Conservation (phyloP, 805 yeast species). For the Myxozyma sirexii region DNA sequence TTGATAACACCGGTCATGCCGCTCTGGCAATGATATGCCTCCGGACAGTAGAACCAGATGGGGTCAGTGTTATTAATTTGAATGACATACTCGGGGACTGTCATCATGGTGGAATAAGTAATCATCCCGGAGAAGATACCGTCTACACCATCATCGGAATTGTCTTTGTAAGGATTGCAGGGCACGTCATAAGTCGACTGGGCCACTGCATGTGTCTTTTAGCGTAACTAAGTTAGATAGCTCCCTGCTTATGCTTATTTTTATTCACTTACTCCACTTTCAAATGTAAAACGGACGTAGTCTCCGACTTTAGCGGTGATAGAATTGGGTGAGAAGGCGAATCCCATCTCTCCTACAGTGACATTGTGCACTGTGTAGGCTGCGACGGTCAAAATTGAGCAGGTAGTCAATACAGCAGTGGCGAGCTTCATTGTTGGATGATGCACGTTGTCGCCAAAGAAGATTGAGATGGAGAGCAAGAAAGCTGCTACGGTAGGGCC, state of each 20-base stretch:
- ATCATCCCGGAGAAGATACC: constrained; percentile 36
- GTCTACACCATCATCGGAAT: constrained; percentile 5
- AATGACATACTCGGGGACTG: constrained; percentile 29
- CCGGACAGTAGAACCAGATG: constrained; percentile 37
- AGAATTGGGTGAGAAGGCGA: constrained; percentile 28
- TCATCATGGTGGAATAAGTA: constrained; percentile 1
- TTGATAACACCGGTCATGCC: constrained; percentile 39
- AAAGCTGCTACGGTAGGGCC: background rate
- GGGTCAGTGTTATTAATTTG: constrained; percentile 33
- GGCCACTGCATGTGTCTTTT: constrained; percentile 35
- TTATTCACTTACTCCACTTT: constrained; percentile 3
- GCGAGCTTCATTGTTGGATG: constrained; percentile 1
- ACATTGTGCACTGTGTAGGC: constrained; percentile 26
- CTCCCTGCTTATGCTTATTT: no score
- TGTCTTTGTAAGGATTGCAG: constrained; percentile 23
- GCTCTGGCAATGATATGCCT: constrained; percentile 35
- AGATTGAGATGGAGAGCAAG: background rate
- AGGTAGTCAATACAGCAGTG: background rate
- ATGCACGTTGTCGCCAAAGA: background rate
- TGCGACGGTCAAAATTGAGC: constrained; percentile 1
- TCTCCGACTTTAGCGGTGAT: constrained; percentile 36
- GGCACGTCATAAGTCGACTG: constrained; percentile 34
- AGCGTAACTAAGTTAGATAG: no score
- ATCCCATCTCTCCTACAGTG: constrained; percentile 17
- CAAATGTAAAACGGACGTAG: constrained; percentile 30